Evolutionary conservation across 2,329 filamentous ascomycete species (phyloP).

Genomic region (Phialophora tarda): DNA sequence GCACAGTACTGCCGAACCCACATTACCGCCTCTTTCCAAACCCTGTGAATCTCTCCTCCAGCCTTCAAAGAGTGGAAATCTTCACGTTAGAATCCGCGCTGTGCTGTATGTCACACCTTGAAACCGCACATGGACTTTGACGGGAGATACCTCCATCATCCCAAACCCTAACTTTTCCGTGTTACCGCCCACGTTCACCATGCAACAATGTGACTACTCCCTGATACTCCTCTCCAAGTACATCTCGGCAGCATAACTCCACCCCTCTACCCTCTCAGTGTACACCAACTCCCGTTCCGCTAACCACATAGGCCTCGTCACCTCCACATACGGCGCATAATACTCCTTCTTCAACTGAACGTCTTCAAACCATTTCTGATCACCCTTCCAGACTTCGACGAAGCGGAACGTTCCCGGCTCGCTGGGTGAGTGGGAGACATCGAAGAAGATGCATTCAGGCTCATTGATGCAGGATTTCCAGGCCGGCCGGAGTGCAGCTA

Average conservation of each 20-base stretch:
- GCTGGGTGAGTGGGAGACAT: slow-evolving; percentile 16
- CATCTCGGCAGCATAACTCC: slow-evolving; percentile 15
- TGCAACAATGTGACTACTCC: background rate
- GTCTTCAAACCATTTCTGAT: slow-evolving; percentile 12
- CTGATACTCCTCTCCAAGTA: slow-evolving; percentile 14
- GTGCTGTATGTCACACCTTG: background rate
- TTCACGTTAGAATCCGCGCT: background rate
- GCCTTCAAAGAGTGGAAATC: background rate
- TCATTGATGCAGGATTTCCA: slow-evolving; percentile 12
- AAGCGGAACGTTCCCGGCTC: slow-evolving; percentile 17
- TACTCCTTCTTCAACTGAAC: slow-evolving; percentile 6
- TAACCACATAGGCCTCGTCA: slow-evolving; percentile 24
- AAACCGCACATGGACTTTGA: background rate
- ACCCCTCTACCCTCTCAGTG: slow-evolving; percentile 17
- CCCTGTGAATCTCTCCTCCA: background rate
- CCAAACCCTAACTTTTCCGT: background rate
- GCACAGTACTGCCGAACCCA: background rate
- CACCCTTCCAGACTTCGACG: slow-evolving; percentile 17
- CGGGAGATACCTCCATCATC: background rate
- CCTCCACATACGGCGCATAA: slow-evolving; percentile 5
- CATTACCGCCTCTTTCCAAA: background rate
- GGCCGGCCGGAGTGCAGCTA: slow-evolving; percentile 9
- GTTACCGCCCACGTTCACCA: background rate
- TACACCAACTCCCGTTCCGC: slow-evolving; percentile 18
- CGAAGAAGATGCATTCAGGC: slow-evolving; percentile 24